phyloP scores from a whole-genome alignment of 2,329 filamentous ascomycete species.

The Clarireedia monteithiana region DNA sequence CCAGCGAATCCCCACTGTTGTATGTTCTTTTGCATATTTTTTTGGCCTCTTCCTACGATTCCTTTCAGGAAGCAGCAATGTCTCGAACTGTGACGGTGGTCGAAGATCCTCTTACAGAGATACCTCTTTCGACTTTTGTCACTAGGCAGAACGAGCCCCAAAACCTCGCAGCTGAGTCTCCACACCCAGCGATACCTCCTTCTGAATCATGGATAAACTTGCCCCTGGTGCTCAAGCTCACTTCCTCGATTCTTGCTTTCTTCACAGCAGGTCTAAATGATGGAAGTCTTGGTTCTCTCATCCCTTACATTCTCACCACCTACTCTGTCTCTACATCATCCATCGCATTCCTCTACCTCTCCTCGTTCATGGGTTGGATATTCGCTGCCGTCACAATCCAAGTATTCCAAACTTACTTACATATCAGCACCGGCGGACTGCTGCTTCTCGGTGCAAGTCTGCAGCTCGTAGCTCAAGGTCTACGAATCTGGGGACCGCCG shows the following conservation, averaged over 20 bases:
- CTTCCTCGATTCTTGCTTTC: conserved; percentile 52
- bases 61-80: too few species aligned
- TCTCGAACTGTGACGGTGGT: too few species aligned
- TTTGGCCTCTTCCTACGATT: too few species aligned
- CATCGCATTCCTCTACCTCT: conserved; percentile 43
- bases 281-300: conserved; percentile 53
- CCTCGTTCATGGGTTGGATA: conserved; percentile 53
- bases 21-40: too few species aligned
- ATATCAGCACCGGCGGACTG: conserved; percentile 47
- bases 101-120: neutral
- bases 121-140: neutral
- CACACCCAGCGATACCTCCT: neutral
- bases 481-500: conserved; percentile 49
- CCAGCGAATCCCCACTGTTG: too few species aligned
- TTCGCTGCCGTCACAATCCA: conserved; percentile 36
- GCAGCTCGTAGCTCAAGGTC: conserved; percentile 45
- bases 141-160: conserved; percentile 17
- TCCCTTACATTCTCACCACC: conserved; percentile 53
- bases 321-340: conserved; percentile 46
- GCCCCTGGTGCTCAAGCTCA: conserved; percentile 34
- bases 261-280: conserved; percentile 60
- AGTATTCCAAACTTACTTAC: conserved; percentile 45
- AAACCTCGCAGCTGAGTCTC: neutral
- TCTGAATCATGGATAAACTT: neutral
- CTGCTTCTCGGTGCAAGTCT: conserved; percentile 47